Evolutionary conservation across 441 rosid species (phyloP), one percentile per base, ranked within the genome.

Genomic region (Gossypium lobatum): DNA sequence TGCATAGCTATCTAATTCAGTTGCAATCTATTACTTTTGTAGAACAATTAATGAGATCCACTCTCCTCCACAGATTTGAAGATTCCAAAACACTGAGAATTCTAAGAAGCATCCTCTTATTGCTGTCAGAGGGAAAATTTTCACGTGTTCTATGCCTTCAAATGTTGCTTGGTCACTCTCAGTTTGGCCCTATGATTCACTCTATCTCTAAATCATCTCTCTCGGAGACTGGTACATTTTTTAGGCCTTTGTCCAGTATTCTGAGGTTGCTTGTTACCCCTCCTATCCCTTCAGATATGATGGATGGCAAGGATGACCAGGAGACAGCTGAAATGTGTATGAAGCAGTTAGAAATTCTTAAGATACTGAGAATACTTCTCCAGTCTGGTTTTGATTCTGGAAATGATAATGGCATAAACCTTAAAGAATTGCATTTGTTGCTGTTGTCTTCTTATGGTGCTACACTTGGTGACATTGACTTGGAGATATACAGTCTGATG

Each of bases 381-480:
- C 80, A 79, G 28, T 42, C 64, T 59, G 78, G 77, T 52, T 63
- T 60, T 82, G 80, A 75, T 78, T 85, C 80, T 77, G 85, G 75
- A 78, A 81, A 82, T 62, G 90, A 86, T 71, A 69, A 72, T 78
- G 88, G 85, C 66, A 73, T 96, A 74, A 87, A 92, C 88, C 83
- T 86, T 53, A 88, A 77, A 83, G 95, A 88, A 76, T 82, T 96
- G 71, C 84, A 83, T 70, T 78, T 81, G 9, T 85, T 93, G 83
- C 93, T 96, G 78, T 82, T 89, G 82, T 86, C 91, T 84, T 90
- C 97, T 64, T 96, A 96, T 84, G 91, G 93, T 78, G 99, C 96
- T 69, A 93, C 97, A 10, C 83, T 90, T 6, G 54, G 90, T 81
- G 89, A 91, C 74, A 80, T 83, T 77, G 98, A 96, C 86, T 39